Conservation (phyloP, 495 filamentous ascomycete genomes). For the Talaromyces liani region DNA sequence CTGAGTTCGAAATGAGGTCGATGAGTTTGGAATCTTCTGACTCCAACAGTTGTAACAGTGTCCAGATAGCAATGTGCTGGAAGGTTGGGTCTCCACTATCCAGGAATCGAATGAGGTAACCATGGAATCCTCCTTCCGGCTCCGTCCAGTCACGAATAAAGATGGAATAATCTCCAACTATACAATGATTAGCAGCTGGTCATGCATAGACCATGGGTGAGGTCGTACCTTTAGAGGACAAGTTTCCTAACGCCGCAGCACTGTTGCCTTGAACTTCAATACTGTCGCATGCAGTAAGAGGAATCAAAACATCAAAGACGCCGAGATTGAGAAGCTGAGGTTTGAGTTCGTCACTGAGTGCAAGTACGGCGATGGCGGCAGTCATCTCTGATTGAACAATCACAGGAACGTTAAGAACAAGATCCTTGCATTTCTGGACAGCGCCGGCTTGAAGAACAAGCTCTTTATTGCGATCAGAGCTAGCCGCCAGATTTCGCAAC, state of each 20-base stretch:
- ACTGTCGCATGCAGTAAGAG: slow-evolving; percentile 87
- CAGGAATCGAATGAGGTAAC: slow-evolving; percentile 87
- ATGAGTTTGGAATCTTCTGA: slow-evolving; percentile 85
- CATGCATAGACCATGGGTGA: background rate
- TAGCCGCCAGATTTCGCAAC: slow-evolving; percentile 88
- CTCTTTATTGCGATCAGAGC: slow-evolving; percentile 94
- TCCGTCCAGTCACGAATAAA: slow-evolving; percentile 91
- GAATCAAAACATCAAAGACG: slow-evolving; percentile 94
- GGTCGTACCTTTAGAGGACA: slow-evolving; percentile 86
- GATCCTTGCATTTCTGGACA: slow-evolving; percentile 96
- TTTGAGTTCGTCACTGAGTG: slow-evolving; percentile 92
- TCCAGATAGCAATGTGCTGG: slow-evolving; percentile 99
- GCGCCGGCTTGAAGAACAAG: slow-evolving; percentile 93
- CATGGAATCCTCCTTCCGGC: slow-evolving; percentile 89
- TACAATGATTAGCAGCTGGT: background rate
- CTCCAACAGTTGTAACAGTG: slow-evolving; percentile 87
- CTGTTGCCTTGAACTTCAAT: slow-evolving; percentile 99
- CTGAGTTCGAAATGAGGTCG: slow-evolving; percentile 73
- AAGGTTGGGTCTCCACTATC: slow-evolving; percentile 93
- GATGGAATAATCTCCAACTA: slow-evolving; percentile 93
- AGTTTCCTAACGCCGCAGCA: slow-evolving; percentile 87
- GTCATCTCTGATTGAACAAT: slow-evolving; percentile 99
- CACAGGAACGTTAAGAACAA: slow-evolving; percentile 87
- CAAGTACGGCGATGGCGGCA: slow-evolving; percentile 94
- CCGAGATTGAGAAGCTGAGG: slow-evolving; percentile 84